These are phyloP conservation scores for Naganishia kalamii DNA, from an alignment of 768 basidiomycete genomes.

Conservation along the genomic window DNA sequence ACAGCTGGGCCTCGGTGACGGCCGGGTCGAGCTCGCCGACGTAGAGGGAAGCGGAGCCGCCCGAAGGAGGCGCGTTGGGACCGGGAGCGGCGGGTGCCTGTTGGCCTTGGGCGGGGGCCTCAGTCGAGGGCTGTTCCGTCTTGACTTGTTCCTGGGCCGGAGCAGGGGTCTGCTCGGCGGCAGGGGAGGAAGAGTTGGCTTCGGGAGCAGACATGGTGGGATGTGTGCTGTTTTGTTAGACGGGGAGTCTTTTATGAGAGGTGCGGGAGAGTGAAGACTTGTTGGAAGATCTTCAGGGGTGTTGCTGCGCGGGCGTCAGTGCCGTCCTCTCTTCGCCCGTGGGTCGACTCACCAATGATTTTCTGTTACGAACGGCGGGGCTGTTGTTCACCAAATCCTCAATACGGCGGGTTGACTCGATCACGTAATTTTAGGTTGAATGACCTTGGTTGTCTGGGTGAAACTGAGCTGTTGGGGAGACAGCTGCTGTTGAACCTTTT, in stretches of 20 bases:
- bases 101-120: slow-evolving; percentile 28
- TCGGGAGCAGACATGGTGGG: slow-evolving; percentile 7
- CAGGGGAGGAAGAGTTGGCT: slow-evolving; percentile 9
- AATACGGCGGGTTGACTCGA: slow-evolving; percentile 12
- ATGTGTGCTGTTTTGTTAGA: slow-evolving; percentile 15
- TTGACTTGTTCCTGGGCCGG: slow-evolving; percentile 28
- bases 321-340: neutral
- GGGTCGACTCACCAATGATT: slow-evolving; percentile 1
- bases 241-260: slow-evolving; percentile 8
- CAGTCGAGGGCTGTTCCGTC: slow-evolving; percentile 26
- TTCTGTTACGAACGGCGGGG: slow-evolving; percentile 18
- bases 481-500: slow-evolving; percentile 19
- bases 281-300: slow-evolving; percentile 15
- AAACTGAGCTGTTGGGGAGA: slow-evolving; percentile 11
- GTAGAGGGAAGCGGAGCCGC: slow-evolving; percentile 66
- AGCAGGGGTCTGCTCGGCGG: slow-evolving; percentile 27
- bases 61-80: slow-evolving; percentile 18
- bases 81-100: slow-evolving; percentile 30
- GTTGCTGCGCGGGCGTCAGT: neutral
- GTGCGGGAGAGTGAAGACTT: slow-evolving; percentile 16
- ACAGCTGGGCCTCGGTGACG: slow-evolving; percentile 98
- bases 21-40: slow-evolving; percentile 97
- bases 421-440: slow-evolving; percentile 13
- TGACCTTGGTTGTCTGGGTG: slow-evolving; percentile 10
- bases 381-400: slow-evolving; percentile 18